Conservation (phyloP, 495 filamentous ascomycete genomes). For the Aspergillus sparsus region DNA sequence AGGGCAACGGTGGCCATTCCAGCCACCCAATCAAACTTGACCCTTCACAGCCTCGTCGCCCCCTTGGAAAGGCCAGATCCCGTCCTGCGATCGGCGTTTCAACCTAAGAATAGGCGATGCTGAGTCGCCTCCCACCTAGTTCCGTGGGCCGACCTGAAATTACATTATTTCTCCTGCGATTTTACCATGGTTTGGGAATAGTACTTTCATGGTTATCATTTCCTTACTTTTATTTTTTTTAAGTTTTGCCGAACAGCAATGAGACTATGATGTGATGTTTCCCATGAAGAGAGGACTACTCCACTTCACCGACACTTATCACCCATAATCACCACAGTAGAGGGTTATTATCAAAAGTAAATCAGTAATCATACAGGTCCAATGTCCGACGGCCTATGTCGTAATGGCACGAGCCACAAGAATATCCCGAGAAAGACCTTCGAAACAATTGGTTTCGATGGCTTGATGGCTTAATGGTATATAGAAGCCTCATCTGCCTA, state of each 20-base stretch:
- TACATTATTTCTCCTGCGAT: background rate
- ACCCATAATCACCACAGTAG: too few species aligned
- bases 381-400: background rate
- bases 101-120: slow-evolving; percentile 20
- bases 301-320: background rate
- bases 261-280: too few species aligned
- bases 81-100: slow-evolving; percentile 20
- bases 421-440: background rate
- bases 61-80: slow-evolving; percentile 6
- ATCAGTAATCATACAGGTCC: background rate
- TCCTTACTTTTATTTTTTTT: too few species aligned
- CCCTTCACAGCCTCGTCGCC: slow-evolving; percentile 2
- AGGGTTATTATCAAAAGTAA: too few species aligned
- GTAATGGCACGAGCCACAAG: background rate
- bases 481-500: background rate
- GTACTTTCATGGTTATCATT: too few species aligned
- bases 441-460: background rate
- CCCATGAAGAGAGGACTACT: too few species aligned
- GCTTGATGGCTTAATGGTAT: background rate
- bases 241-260: too few species aligned
- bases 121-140: slow-evolving; percentile 7
- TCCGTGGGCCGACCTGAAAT: slow-evolving; percentile 8
- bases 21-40: slow-evolving; percentile 12
- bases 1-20: slow-evolving; percentile 17
- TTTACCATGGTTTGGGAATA: background rate